These are phyloP conservation scores for Mycena kentingensis DNA, from an alignment of 768 basidiomycete genomes.

Conservation along the genomic window DNA sequence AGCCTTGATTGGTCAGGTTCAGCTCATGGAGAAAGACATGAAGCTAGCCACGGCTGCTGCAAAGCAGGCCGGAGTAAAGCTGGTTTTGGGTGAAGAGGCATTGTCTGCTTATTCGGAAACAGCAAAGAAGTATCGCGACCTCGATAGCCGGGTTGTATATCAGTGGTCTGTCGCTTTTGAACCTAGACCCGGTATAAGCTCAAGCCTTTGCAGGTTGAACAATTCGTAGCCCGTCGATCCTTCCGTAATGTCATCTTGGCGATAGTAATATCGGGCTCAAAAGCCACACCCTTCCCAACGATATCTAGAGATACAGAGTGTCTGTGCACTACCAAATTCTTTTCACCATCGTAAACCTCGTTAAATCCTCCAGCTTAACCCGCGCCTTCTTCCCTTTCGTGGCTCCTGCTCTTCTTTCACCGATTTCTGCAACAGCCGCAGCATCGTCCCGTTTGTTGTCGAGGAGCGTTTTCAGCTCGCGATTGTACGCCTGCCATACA, in stretches of 20 bases:
- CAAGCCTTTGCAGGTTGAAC: background rate
- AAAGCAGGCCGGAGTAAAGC: constrained; percentile 37
- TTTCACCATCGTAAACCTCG: constrained; percentile 95
- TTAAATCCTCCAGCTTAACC: constrained; percentile 83
- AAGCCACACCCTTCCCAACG: no score
- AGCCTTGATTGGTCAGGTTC: constrained; percentile 30
- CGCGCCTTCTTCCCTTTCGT: constrained; percentile 54
- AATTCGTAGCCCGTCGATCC: no score
- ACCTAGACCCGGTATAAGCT: no score
- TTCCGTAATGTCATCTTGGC: no score
- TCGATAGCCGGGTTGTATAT: constrained; percentile 44
- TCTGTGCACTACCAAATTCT: constrained; percentile 65
- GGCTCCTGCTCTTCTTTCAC: constrained; percentile 53
- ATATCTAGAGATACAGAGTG: no score
- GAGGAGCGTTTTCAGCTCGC: constrained; percentile 71
- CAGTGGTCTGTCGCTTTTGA: constrained; percentile 37
- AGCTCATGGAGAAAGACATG: constrained; percentile 50
- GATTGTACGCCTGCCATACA: constrained; percentile 69
- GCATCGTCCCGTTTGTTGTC: constrained; percentile 73
- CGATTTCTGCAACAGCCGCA: constrained; percentile 67
- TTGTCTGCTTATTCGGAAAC: constrained; percentile 41
- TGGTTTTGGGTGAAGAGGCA: constrained; percentile 42
- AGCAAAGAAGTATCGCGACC: constrained; percentile 40
- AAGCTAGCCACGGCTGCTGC: constrained; percentile 42
- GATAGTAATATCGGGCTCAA: no score